Conservation (phyloP, 305 asterid species). For the Rubia balearica region DNA sequence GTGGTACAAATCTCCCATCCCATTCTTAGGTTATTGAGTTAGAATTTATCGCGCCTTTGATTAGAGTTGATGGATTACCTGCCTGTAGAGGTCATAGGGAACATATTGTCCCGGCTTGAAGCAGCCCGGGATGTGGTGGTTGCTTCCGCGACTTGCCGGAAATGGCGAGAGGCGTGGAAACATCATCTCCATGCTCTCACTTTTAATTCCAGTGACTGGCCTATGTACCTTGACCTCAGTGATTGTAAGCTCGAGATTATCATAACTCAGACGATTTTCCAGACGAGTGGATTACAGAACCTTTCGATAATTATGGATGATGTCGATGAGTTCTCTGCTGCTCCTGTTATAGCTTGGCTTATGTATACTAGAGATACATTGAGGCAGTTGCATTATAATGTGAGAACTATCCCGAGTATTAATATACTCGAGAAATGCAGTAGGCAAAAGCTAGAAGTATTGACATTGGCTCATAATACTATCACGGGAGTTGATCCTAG, state of each 20-base stretch:
- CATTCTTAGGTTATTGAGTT: slow-evolving; percentile 5
- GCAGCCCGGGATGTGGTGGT: slow-evolving; percentile 79
- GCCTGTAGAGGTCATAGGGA: slow-evolving; percentile 91
- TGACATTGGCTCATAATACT: slow-evolving; percentile 67
- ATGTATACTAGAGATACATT: slow-evolving; percentile 82
- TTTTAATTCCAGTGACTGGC: slow-evolving; percentile 76
- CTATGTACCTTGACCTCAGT: slow-evolving; percentile 58
- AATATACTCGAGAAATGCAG: slow-evolving; percentile 86
- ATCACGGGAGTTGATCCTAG: slow-evolving; percentile 77
- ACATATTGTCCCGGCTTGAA: slow-evolving; percentile 64
- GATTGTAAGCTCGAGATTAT: slow-evolving; percentile 63
- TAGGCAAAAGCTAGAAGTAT: slow-evolving; percentile 70
- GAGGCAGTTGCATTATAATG: slow-evolving; percentile 72
- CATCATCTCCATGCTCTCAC: slow-evolving; percentile 68
- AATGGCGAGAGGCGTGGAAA: slow-evolving; percentile 81
- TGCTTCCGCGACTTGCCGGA: slow-evolving; percentile 82
- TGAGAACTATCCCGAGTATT: slow-evolving; percentile 65
- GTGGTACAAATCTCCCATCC: not conserved
- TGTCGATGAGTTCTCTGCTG: slow-evolving; percentile 77
- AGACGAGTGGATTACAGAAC: slow-evolving; percentile 59
- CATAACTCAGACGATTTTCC: slow-evolving; percentile 71
- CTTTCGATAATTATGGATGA: slow-evolving; percentile 73
- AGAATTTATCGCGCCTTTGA: slow-evolving; percentile 2
- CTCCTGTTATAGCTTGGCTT: slow-evolving; percentile 87
- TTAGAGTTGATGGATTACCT: slow-evolving; percentile 54